A percentile compares a stretch with the other conserved stretches of the same genome.
phyloP scores from a whole-genome alignment of 2,329 filamentous ascomycete species.

The Bisporella sp. region DNA sequence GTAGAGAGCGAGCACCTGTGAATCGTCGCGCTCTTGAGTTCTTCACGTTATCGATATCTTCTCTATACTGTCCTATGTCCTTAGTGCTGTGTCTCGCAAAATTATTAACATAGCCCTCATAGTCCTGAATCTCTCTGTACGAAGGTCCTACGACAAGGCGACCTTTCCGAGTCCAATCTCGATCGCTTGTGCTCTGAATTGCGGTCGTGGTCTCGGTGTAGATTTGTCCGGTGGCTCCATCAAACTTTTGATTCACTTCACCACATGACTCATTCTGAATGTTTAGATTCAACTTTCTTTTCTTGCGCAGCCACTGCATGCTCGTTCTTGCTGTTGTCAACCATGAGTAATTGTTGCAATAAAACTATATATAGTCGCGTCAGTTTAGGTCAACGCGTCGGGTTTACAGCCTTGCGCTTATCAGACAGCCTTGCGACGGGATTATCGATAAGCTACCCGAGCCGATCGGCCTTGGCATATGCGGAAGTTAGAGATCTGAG shows the following conservation, averaged over 20 bases:
- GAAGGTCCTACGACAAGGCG: slow-evolving; percentile 6
- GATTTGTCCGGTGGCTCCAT: slow-evolving; percentile 22
- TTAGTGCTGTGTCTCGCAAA: background rate
- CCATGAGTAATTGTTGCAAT: too few relatives aligned
- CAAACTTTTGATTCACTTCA: slow-evolving; percentile 11
- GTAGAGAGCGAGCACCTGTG: slow-evolving; percentile 17
- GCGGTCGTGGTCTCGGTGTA: slow-evolving; percentile 18
- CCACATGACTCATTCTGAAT: background rate
- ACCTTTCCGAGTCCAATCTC: slow-evolving; percentile 15
- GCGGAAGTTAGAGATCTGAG: too few relatives aligned
- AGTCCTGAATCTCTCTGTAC: slow-evolving; percentile 4
- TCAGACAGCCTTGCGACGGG: too few relatives aligned
- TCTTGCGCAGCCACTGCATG: background rate
- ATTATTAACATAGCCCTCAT: background rate
- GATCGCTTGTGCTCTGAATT: slow-evolving; percentile 10
- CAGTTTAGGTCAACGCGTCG: too few relatives aligned
- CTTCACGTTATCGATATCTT: slow-evolving; percentile 5
- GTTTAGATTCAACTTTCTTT: background rate
- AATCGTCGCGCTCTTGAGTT: slow-evolving; percentile 2
- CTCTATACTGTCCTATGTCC: slow-evolving; percentile 4
- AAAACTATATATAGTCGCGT: too few relatives aligned
- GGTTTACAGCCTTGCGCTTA: too few relatives aligned
- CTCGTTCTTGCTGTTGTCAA: background rate
- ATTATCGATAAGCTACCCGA: too few relatives aligned
- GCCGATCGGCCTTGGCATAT: too few relatives aligned